These are phyloP conservation scores for Solanum peruvianum DNA, from an alignment of 257 asterid genomes.

Conservation along the genomic window DNA sequence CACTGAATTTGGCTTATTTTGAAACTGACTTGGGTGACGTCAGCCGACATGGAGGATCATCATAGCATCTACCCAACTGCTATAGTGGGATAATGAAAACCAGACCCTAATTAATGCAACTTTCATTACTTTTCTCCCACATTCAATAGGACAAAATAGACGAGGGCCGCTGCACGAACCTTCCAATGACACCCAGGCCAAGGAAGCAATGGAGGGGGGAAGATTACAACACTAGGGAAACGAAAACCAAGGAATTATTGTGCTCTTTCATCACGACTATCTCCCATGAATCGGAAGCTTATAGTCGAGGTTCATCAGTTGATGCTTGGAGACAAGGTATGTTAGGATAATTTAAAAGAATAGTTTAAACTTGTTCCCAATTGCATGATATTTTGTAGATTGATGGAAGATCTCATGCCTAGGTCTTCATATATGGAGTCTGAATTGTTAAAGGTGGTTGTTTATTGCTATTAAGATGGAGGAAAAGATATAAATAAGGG, in stretches of 20 bases:
- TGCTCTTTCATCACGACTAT: neutral
- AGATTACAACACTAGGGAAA: neutral
- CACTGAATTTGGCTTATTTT: neutral
- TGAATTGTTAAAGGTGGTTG: no score
- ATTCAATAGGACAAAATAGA: no score
- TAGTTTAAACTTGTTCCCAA: no score
- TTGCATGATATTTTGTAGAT: neutral
- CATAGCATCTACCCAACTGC: neutral
- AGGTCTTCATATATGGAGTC: neutral
- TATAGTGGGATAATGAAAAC: neutral
- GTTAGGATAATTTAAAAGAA: neutral
- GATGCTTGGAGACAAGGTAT: neutral
- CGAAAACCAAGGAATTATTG: neutral
- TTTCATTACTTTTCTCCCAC: neutral
- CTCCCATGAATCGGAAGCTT: neutral
- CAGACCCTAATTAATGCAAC: neutral
- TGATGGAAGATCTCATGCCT: neutral
- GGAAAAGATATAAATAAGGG: neutral
- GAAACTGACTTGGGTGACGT: neutral
- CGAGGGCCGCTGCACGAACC: neutral
- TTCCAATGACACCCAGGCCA: neutral
- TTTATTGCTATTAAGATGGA: neutral
- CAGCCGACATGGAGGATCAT: neutral
- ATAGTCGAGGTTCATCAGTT: neutral
- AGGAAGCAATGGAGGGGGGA: neutral